phyloP scores from a whole-genome alignment of 768 basidiomycete genomes.

The Leccinum pellstonianum region DNA sequence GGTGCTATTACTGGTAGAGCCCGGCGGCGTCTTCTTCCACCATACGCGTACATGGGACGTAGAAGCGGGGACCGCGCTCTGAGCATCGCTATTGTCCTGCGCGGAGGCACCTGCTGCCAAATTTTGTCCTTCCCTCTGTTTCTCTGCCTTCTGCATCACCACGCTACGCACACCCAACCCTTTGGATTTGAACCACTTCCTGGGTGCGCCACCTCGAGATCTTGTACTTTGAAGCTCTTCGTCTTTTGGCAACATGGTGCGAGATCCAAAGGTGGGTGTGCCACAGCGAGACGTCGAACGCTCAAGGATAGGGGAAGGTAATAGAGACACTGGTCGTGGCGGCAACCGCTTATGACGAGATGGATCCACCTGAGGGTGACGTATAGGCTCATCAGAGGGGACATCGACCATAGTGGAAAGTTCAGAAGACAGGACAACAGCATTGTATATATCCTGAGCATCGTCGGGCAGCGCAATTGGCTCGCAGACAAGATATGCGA shows the following conservation, averaged over 20 bases:
- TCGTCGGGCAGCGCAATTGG: slow-evolving; percentile 53
- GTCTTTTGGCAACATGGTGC: slow-evolving; percentile 29
- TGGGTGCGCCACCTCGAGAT: slow-evolving; percentile 18
- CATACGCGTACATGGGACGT: slow-evolving; percentile 28
- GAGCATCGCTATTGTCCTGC: slow-evolving; percentile 5
- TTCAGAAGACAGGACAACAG: slow-evolving; percentile 17
- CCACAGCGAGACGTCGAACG: slow-evolving; percentile 53
- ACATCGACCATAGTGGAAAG: slow-evolving; percentile 16
- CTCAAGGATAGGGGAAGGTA: slow-evolving; percentile 35
- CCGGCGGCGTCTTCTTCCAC: slow-evolving; percentile 29
- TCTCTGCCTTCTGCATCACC: slow-evolving; percentile 24
- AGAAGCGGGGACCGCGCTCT: slow-evolving; percentile 5
- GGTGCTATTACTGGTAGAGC: slow-evolving; percentile 13
- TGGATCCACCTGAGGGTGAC: not conserved
- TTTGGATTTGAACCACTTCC: slow-evolving; percentile 31
- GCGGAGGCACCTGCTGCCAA: not conserved
- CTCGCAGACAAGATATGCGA: slow-evolving; percentile 69
- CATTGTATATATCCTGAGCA: slow-evolving; percentile 23
- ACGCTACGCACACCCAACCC: slow-evolving; percentile 28
- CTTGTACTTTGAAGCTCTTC: slow-evolving; percentile 24
- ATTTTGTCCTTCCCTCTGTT: slow-evolving; percentile 18
- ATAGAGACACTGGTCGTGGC: slow-evolving; percentile 9
- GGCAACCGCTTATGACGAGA: slow-evolving; percentile 11
- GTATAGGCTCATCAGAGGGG: slow-evolving; percentile 7
- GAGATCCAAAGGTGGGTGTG: slow-evolving; percentile 63